Conservation (phyloP, 768 basidiomycete genomes). For the Lactarius deliciosus region DNA sequence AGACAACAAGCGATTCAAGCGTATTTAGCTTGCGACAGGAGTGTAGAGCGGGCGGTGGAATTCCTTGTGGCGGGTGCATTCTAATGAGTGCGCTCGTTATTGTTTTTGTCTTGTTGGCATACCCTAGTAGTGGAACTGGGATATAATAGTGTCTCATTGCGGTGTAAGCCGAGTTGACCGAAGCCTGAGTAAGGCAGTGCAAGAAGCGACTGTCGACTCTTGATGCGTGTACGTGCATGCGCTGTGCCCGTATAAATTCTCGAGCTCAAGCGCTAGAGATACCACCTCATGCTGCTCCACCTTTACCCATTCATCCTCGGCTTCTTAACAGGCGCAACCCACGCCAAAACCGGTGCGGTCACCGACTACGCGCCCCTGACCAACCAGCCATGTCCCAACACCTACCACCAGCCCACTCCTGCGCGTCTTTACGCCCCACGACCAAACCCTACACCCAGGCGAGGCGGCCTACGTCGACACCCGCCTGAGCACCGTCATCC, state of each 20-base stretch:
- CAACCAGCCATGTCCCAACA: slow-evolving; percentile 52
- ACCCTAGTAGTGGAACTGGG: not conserved
- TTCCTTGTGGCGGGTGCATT: not conserved
- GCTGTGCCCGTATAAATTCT: not conserved
- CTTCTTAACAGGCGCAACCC: not conserved
- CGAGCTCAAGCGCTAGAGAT: not conserved
- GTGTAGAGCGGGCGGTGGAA: slow-evolving; percentile 1
- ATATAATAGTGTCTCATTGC: not conserved
- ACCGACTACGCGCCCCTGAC: slow-evolving; percentile 53
- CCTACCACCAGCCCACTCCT: slow-evolving; percentile 48
- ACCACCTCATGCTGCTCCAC: not conserved
- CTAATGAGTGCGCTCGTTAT: not conserved
- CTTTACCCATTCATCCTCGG: slow-evolving; percentile 1
- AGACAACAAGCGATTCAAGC: slow-evolving; percentile 1
- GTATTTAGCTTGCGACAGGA: not conserved
- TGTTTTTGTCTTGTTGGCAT: not conserved
- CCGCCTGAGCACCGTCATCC: slow-evolving; percentile 44
- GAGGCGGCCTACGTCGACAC: slow-evolving; percentile 50
- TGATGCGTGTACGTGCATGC: not conserved
- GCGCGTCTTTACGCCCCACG: slow-evolving; percentile 50
- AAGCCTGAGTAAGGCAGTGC: not conserved
- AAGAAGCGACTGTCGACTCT: not conserved
- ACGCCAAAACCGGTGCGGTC: slow-evolving; percentile 30
- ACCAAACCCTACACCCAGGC: slow-evolving; percentile 49
- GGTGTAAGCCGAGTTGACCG: not conserved